Base-by-base conservation (phyloP, 169 alveolate genomes). In the Plasmodium knowlesi region DNA sequence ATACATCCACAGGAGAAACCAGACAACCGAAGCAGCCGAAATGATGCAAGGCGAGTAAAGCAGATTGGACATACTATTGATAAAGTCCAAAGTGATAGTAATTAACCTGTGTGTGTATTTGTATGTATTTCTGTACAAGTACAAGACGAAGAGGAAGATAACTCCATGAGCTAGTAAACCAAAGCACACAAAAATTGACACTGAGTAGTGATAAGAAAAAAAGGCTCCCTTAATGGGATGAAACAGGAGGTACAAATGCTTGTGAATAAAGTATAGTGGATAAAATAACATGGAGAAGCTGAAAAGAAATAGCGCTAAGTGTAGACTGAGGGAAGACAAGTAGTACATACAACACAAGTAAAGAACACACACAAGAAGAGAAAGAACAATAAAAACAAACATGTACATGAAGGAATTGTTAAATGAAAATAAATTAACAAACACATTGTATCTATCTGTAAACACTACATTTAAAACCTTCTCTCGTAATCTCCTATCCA, bases 341-440 rank as follows among this genome's bases (percentile, higher is more conserved):
- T 53, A 54, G 37, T 86, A 76, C 81, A 86, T 76, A 78, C 50
- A 32, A 54, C 54, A 61, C 80, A 86, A 53, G 70, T 86, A 86
- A 19, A 86, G 5, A 78, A 76, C 14, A 30, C 74, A 86, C 43
- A 86, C 74, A 28, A 50, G 6, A 32, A 74, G 34, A 28, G 93
- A 19, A 34, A 57, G 37, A 5, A 57, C 39, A 53, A 73, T 78
- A 74, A 76, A 86, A 30, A 86, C 28, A 76, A 86, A 74, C 1
- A 86, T 41, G 41, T 74, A 86, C 4, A 53, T 37, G 25, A 86
- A 61, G 16, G 93, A 61, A 57, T 86, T 86, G 19, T 54, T 67
- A 34, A 86, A 57, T 41, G 93, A 86, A 76, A 86, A 86, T 53
- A 86, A 76, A 86, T 86, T 86, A 74, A 86, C 93, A 74, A 86